Evolutionary conservation across 441 rosid species (phyloP).

Genomic region (Gossypium trilobum): DNA sequence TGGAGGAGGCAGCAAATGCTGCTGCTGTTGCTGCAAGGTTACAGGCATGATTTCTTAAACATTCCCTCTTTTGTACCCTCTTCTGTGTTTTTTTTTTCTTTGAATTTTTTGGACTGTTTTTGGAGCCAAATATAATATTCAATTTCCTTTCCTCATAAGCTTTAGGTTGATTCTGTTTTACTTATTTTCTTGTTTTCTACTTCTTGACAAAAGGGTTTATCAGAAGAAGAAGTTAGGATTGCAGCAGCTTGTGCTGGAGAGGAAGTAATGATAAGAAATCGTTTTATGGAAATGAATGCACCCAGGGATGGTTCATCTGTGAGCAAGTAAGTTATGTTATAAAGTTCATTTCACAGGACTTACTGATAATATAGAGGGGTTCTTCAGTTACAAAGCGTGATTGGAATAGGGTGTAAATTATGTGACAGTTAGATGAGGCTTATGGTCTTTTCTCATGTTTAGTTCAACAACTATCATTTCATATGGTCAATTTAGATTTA

Average conservation of each 20-base stretch:
- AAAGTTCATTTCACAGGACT: neutral
- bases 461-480: neutral
- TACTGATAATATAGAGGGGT: neutral
- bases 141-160: neutral
- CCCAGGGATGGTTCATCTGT: conserved; percentile 87
- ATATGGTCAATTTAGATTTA: neutral
- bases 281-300: conserved; percentile 94
- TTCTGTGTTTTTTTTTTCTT: conserved; percentile 5
- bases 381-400: neutral
- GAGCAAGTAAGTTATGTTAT: conserved; percentile 59
- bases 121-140: neutral
- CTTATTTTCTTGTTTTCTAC: conserved; percentile 25
- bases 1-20: conserved; percentile 94
- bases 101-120: neutral
- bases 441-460: conserved; percentile 5
- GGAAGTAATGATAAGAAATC: conserved; percentile 94
- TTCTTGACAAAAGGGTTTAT: conserved; percentile 65
- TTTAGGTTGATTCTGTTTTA: conserved; percentile 8
- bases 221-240: conserved; percentile 91
- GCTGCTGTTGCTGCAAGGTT: conserved; percentile 87
- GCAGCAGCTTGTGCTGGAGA: conserved; percentile 97
- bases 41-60: conserved; percentile 45
- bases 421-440: neutral
- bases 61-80: conserved; percentile 9
- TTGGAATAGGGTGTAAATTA: conserved; percentile 2